These are phyloP conservation scores for Crucihimalaya himalaica DNA, from an alignment of 345 rosid genomes.

Conservation along the genomic window DNA sequence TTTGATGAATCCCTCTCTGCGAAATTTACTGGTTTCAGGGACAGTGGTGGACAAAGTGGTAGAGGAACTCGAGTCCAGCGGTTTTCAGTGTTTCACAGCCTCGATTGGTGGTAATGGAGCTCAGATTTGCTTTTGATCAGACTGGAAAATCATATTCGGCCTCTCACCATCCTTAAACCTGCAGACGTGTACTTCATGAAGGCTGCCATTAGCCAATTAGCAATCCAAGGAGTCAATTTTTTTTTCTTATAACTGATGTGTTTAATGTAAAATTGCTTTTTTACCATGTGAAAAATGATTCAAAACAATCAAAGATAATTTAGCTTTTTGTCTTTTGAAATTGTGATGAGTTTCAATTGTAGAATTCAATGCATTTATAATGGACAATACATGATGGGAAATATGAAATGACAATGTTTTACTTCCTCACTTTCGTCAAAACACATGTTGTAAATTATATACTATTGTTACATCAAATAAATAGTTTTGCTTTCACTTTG, in stretches of 20 bases:
- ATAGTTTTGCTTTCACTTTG: not conserved
- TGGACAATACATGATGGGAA: not conserved
- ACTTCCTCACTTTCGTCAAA: not conserved
- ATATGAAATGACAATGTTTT: not conserved
- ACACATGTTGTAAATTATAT: not conserved
- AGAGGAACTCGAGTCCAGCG: slow-evolving; percentile 68
- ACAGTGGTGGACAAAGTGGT: slow-evolving; percentile 59
- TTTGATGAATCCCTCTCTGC: slow-evolving; percentile 5
- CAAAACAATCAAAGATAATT: not conserved
- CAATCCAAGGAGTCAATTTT: not conserved
- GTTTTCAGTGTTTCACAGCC: slow-evolving; percentile 82
- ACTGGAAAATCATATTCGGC: slow-evolving; percentile 8
- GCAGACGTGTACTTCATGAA: slow-evolving; percentile 26
- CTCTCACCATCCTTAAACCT: slow-evolving; percentile 23
- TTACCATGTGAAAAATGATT: slow-evolving; percentile 26
- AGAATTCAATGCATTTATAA: slow-evolving; percentile 2
- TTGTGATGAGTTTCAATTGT: slow-evolving; percentile 6
- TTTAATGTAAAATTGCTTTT: slow-evolving; percentile 33
- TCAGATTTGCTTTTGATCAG: slow-evolving; percentile 51
- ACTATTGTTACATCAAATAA: not conserved
- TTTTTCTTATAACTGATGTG: slow-evolving; percentile 1
- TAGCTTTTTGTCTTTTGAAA: not conserved
- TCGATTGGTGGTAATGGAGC: slow-evolving; percentile 82
- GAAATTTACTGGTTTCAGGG: slow-evolving; percentile 53
- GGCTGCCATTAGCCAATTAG: slow-evolving; percentile 10